Conservation (phyloP, 1,284 basidiomycete genomes). For the Microstroma glucosiphilum region DNA sequence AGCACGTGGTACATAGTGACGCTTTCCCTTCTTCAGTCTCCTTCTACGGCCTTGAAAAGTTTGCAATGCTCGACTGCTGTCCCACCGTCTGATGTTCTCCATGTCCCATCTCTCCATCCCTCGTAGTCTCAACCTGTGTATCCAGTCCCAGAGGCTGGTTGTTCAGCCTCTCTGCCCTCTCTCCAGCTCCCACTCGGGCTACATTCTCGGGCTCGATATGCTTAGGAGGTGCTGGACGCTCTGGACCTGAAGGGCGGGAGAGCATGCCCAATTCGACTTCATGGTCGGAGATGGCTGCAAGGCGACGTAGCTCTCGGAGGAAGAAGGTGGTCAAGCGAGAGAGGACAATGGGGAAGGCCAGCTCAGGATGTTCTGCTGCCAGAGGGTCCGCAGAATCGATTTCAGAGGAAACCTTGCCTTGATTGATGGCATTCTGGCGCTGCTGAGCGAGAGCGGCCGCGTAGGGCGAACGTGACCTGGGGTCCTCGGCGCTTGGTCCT, state of each 20-base stretch:
- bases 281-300: constrained; percentile 1
- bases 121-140: background rate
- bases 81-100: too few species aligned
- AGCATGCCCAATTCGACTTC: background rate
- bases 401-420: background rate
- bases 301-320: constrained; percentile 2
- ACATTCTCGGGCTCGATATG: background rate
- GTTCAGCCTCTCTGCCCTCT: background rate
- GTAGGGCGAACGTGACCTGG: background rate
- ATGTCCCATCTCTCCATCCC: background rate
- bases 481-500: background rate
- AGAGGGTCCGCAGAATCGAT: background rate
- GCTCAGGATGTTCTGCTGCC: background rate
- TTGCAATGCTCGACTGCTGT: background rate
- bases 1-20: too few species aligned
- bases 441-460: background rate
- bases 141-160: background rate
- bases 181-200: background rate
- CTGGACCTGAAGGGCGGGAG: background rate
- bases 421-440: background rate
- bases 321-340: background rate
- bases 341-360: constrained; percentile 5
- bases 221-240: background rate
- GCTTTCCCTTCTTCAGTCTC: too few species aligned
- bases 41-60: background rate